phyloP scores from a whole-genome alignment of 495 filamentous ascomycete species.

The Talaromyces borbonicus region DNA sequence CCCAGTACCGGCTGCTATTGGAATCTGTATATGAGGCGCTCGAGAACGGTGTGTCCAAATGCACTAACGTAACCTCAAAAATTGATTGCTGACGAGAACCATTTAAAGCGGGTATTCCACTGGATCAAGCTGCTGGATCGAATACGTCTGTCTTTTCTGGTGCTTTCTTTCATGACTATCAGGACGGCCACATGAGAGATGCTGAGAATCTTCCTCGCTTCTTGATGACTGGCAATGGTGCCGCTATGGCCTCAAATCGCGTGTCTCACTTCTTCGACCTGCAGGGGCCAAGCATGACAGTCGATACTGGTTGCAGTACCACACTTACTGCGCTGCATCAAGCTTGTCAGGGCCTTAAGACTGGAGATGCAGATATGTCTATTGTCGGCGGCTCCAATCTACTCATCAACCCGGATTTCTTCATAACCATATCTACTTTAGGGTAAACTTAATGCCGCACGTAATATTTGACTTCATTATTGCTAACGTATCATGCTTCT shows the following conservation, averaged over 20 bases:
- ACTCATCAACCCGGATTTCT: slow-evolving; percentile 17
- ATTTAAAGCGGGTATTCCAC: slow-evolving; percentile 11
- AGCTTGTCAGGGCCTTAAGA: slow-evolving; percentile 25
- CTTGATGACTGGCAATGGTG: slow-evolving; percentile 7
- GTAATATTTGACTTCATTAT: neutral
- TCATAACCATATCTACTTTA: slow-evolving; percentile 15
- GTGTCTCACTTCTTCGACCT: slow-evolving; percentile 29
- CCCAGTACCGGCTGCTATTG: slow-evolving; percentile 19
- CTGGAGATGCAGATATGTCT: slow-evolving; percentile 21
- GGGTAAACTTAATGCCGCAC: neutral
- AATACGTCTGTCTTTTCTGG: slow-evolving; percentile 14
- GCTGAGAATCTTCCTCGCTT: slow-evolving; percentile 7
- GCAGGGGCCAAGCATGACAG: slow-evolving; percentile 23
- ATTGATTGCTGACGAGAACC: slow-evolving; percentile 5
- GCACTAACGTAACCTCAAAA: neutral
- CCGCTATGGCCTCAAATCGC: slow-evolving; percentile 18
- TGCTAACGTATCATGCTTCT: no score
- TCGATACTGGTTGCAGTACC: slow-evolving; percentile 30
- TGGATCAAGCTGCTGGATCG: slow-evolving; percentile 7
- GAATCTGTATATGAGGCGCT: slow-evolving; percentile 21
- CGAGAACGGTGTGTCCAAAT: slow-evolving; percentile 16
- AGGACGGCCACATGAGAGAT: slow-evolving; percentile 12
- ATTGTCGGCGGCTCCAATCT: slow-evolving; percentile 26
- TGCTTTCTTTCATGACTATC: slow-evolving; percentile 12
- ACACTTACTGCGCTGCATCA: slow-evolving; percentile 23